A percentile compares a stretch with the other conserved stretches of the same genome.
Evolutionary conservation across 2,329 filamentous ascomycete species (phyloP).

Genomic region (Thielaviopsis euricoi): DNA sequence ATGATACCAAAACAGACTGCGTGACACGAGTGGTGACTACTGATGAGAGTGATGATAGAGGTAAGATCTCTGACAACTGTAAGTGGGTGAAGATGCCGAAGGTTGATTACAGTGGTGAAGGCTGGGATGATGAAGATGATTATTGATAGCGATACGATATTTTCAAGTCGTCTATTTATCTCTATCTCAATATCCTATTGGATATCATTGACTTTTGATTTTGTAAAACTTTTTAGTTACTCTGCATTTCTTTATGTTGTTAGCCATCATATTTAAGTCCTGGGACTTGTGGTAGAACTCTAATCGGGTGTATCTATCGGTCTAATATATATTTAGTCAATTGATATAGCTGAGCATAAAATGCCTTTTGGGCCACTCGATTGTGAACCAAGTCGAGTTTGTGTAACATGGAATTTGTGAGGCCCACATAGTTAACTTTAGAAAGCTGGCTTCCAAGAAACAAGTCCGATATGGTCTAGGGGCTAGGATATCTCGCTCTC

Average conservation of each 20-base stretch:
- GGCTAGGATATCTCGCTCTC: constrained; percentile 13
- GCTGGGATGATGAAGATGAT: constrained; percentile 7
- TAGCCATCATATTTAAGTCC: no score
- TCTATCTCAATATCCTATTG: not conserved
- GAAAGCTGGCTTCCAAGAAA: no score
- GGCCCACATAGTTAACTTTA: no score
- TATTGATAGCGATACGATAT: not conserved
- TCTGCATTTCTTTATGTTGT: not conserved
- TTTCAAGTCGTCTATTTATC: not conserved
- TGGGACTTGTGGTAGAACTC: no score
- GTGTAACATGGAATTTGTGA: no score
- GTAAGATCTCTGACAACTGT: not conserved
- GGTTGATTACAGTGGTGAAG: constrained; percentile 5
- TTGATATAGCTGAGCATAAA: no score
- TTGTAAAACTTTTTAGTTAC: not conserved
- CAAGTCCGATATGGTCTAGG: constrained; percentile 12
- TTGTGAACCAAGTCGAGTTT: no score
- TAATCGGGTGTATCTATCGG: no score
- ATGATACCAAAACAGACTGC: not conserved
- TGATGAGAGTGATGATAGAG: not conserved
- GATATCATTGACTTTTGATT: not conserved
- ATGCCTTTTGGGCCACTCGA: no score
- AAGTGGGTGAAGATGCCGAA: constrained; percentile 3
- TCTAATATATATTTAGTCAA: no score
- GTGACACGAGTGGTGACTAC: not conserved